Percentiles rank a stretch among this genome's conserved stretches.
Evolutionary conservation across 257 asterid species (phyloP).

Genomic region (Nicotiana tomentosiformis): DNA sequence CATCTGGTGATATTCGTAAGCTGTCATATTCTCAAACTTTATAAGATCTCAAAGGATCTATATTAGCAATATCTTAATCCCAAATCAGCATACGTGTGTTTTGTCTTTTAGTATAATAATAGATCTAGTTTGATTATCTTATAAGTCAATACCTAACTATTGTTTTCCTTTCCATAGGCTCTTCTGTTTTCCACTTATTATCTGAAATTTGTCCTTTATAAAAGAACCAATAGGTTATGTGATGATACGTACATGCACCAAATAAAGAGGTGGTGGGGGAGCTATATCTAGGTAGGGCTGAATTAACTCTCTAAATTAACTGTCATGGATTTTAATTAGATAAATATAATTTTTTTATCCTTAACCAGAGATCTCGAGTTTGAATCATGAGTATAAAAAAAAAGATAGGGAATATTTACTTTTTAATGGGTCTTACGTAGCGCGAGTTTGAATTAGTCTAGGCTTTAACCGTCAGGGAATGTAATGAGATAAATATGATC

Average conservation of each 20-base stretch:
- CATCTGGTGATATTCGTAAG: background rate
- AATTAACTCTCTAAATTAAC: background rate
- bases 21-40: conserved; percentile 14
- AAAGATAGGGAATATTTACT: too few species aligned
- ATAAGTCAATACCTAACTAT: conserved; percentile 17
- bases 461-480: too few species aligned
- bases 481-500: too few species aligned
- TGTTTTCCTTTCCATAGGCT: conserved; percentile 2
- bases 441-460: too few species aligned
- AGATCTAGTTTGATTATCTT: background rate
- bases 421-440: too few species aligned
- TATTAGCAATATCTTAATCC: conserved; percentile 6
- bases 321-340: too few species aligned
- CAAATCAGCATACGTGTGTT: background rate
- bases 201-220: background rate
- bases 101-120: conserved; percentile 6
- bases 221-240: background rate
- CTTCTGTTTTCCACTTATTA: conserved; percentile 12
- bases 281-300: background rate
- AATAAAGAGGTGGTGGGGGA: background rate
- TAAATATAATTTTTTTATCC: too few species aligned
- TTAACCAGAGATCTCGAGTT: too few species aligned
- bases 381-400: too few species aligned
- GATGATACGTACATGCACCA: background rate
- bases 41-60: conserved; percentile 2